Conservation (phyloP, 2,329 filamentous ascomycete species). For the Hypoxylon sp. region DNA sequence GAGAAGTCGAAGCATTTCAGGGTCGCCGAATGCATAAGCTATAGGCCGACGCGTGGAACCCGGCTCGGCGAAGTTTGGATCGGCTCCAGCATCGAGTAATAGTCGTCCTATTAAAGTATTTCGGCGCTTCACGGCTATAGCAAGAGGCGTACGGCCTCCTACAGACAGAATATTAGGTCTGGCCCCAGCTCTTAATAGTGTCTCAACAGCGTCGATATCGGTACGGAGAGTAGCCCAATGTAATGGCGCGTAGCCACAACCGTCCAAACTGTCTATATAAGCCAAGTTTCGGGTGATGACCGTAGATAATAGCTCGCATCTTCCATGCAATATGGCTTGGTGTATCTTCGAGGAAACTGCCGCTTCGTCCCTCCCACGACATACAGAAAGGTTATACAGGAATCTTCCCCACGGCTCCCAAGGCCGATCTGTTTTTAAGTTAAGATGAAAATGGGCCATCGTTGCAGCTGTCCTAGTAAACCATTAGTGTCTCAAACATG, state of each 20-base stretch:
- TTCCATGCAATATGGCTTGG: background rate
- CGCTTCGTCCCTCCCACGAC: background rate
- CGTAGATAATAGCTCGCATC: background rate
- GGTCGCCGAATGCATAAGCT: background rate
- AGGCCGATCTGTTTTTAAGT: no score
- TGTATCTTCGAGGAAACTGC: background rate
- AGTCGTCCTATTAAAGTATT: background rate
- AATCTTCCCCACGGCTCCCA: background rate
- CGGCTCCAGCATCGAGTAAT: background rate
- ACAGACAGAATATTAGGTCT: background rate
- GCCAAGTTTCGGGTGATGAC: background rate
- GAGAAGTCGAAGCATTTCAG: background rate
- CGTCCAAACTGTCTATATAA: background rate
- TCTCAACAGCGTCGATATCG: background rate
- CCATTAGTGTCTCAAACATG: background rate
- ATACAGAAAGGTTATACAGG: background rate
- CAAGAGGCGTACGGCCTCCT: background rate
- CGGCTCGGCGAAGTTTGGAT: background rate
- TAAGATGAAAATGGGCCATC: background rate
- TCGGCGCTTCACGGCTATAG: background rate
- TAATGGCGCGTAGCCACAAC: background rate
- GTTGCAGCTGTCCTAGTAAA: background rate
- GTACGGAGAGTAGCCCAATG: background rate
- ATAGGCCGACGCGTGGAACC: rapidly evolving
- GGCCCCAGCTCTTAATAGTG: background rate